phyloP scores from a whole-genome alignment of 1,284 basidiomycete genomes.

The Cutaneotrichosporon curvatum region DNA sequence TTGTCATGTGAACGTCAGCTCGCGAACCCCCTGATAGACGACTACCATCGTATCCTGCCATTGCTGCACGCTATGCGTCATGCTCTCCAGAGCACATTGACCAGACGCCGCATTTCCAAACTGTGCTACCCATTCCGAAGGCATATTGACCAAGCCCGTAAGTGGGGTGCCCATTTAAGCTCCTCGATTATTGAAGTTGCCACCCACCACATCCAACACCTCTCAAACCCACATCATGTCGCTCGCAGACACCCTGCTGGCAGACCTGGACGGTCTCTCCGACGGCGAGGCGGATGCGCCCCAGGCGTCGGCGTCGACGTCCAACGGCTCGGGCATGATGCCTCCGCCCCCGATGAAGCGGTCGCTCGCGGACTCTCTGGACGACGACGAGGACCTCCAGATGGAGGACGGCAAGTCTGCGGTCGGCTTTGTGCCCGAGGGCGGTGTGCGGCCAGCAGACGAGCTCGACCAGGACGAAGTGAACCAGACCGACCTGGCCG shows the following conservation, averaged over 20 bases:
- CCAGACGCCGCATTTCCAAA: too few species aligned
- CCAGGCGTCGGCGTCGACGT: constrained; percentile 17
- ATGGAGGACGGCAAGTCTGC: constrained; percentile 35
- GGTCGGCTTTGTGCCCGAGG: constrained; percentile 67
- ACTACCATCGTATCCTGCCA: too few species aligned
- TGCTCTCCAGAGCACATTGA: too few species aligned
- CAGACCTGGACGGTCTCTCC: constrained; percentile 46
- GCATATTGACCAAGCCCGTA: too few species aligned
- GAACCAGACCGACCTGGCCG: constrained; percentile 78
- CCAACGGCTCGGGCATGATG: constrained; percentile 12
- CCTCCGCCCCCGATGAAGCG: constrained; percentile 14
- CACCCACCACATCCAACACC: neutral
- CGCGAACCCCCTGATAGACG: too few species aligned
- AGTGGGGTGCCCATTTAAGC: neutral
- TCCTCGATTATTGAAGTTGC: neutral
- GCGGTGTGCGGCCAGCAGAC: constrained; percentile 84
- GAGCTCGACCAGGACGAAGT: constrained; percentile 90
- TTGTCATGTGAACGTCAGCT: too few species aligned
- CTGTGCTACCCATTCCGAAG: too few species aligned
- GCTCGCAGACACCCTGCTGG: constrained; percentile 46
- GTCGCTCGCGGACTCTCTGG: constrained; percentile 10
- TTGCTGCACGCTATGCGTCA: too few species aligned
- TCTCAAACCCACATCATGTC: constrained; percentile 33
- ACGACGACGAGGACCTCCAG: constrained; percentile 26
- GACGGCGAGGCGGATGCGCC: constrained; percentile 34